Base-by-base conservation (phyloP, 1,284 basidiomycete genomes). In the Tausonia pullulans region DNA sequence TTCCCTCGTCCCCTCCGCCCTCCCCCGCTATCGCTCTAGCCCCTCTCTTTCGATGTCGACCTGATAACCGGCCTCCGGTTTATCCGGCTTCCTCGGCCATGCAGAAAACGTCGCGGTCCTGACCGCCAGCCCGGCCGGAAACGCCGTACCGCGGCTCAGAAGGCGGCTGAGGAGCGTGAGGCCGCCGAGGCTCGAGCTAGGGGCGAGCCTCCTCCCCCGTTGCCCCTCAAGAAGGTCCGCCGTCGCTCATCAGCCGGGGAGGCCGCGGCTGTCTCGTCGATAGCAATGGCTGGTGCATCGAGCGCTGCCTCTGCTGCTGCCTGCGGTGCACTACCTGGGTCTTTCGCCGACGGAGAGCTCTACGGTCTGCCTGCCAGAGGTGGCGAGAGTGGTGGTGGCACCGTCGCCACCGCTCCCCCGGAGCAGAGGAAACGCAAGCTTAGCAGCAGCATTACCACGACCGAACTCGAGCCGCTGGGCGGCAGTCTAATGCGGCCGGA, bases 81-180 rank as follows among this genome's bases (percentile, higher is more conserved):
- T 43, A 8, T 51, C 58, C 9, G n/a, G 40, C 50, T 52, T 41
- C 43, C n/a, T 45, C 6, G 7, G 45, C 11, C 44, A 6, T 59
- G 43, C 48, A 60, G 16, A 40, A 61, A 61, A 54, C 51, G 51
- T 43, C 63, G 63, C 44, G 63, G 63, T 5, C 63, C 63, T 2
- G 63, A 64, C 52, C 60, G 60, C 39, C 52, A 55, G 44, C 63
- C 63, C n/a, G 63, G 63, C 0, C 51, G 63, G 27, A 64, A 64
- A 45, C 16, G 63, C 6, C 44, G 63, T 3, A 60, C 63, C 14
- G 52, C 63, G 2, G 63, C 63, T 14, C 63, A 64, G 58, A 64
- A 60, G 63, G n/a, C 40, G 14, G 58, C 52, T 1, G 63, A 64
- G 40, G 0, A 27, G 1, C 40, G 40, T 44, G 4, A 7, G 5